phyloP scores from a whole-genome alignment of 192 early-diverging fungal species.

The Podila epicladia region DNA sequence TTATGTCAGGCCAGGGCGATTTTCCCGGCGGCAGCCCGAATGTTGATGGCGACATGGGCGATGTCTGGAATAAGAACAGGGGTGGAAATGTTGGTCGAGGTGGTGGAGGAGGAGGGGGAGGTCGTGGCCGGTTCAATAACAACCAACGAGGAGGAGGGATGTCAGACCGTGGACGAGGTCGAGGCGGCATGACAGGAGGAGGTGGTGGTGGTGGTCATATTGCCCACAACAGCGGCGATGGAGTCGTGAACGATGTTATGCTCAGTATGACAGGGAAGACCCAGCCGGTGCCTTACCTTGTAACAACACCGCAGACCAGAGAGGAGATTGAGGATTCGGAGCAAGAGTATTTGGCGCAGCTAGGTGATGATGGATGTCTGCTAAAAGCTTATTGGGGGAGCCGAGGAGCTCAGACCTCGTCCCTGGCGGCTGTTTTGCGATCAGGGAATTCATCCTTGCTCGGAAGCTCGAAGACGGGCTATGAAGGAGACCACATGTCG shows the following conservation, averaged over 20 bases:
- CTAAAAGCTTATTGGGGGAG: conserved; percentile 45
- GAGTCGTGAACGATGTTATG: conserved; percentile 14
- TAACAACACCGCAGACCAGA: conserved; percentile 31
- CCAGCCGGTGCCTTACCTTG: conserved; percentile 37
- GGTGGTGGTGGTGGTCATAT: neutral
- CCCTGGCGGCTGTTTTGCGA: conserved; percentile 27
- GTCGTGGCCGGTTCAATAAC: conserved; percentile 13
- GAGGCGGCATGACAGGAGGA: conserved; percentile 8
- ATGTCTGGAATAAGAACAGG: conserved; percentile 10
- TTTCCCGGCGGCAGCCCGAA: conserved; percentile 5
- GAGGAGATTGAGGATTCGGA: conserved; percentile 32
- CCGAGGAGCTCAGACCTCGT: conserved; percentile 34
- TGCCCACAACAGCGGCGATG: conserved; percentile 13
- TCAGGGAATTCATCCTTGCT: conserved; percentile 15
- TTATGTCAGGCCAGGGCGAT: neutral
- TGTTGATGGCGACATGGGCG: conserved; percentile 13
- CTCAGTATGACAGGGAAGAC: conserved; percentile 40
- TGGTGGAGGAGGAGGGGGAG: conserved; percentile 6
- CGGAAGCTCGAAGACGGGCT: neutral
- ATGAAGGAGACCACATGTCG: neutral
- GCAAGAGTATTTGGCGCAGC: conserved; percentile 29
- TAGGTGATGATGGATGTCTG: conserved; percentile 44
- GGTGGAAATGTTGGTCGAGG: neutral
- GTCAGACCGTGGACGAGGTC: conserved; percentile 2
- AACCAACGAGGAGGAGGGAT: conserved; percentile 5